Conservation (phyloP, 768 basidiomycete genomes). For the Serendipita vermifera region DNA sequence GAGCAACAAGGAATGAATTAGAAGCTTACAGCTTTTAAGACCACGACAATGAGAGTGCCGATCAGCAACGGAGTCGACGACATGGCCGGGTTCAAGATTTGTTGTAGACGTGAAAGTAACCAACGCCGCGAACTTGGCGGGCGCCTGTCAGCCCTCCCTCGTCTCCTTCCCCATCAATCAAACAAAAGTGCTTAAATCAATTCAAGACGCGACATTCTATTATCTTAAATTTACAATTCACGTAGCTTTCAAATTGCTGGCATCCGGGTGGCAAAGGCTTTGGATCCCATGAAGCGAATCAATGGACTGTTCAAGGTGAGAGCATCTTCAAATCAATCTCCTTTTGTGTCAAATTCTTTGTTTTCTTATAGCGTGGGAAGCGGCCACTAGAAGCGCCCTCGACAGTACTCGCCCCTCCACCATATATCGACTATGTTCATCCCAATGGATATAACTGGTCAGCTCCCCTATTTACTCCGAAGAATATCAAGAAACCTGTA, state of each 20-base stretch:
- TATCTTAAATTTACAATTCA: too few relatives aligned
- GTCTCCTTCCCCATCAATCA: neutral
- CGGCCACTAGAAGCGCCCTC: too few relatives aligned
- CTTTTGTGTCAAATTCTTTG: too few relatives aligned
- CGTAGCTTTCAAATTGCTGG: neutral
- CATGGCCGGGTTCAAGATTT: slow-evolving; percentile 30
- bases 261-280: neutral
- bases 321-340: too few relatives aligned
- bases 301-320: too few relatives aligned
- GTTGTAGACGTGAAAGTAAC: neutral
- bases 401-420: too few relatives aligned
- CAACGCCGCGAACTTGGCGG: neutral
- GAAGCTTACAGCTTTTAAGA: slow-evolving; percentile 77
- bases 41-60: slow-evolving; percentile 86
- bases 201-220: neutral
- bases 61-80: slow-evolving; percentile 56
- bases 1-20: slow-evolving; percentile 8
- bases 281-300: too few relatives aligned
- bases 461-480: too few relatives aligned
- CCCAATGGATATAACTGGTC: too few relatives aligned
- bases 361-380: too few relatives aligned
- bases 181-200: neutral
- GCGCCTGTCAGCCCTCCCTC: neutral
- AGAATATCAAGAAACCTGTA: too few relatives aligned
- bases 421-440: too few relatives aligned